Base-by-base conservation (phyloP, 768 basidiomycete species). In the Russula griseocarnosa region DNA sequence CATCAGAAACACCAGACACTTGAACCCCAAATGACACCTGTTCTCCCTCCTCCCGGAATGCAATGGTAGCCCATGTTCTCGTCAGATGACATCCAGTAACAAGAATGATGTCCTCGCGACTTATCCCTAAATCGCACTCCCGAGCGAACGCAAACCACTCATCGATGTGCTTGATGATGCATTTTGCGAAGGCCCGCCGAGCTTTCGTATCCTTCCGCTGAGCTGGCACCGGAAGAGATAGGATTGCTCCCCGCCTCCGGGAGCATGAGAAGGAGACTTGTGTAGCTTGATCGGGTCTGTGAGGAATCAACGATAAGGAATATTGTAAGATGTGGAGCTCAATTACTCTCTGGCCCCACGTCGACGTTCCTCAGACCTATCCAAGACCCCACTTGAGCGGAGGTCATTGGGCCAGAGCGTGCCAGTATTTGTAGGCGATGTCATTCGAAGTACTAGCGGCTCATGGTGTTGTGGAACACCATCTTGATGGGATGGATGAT, bases 21-120 rank as follows among this genome's bases (percentile, higher is more conserved):
- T n/a, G 26, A 20, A 44, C 26, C 5, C 40, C 55, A 44, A 44
- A 56, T 26, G 55, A 20, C 26, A 56, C 2, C 5, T 40, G 26
- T 11, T 44, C 55, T 5, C 42, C 55, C 18, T 18, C n/a, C 14
- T 40, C 38, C 38, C 22, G 55, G 55, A 56, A 56, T 0, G 26
- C 55, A 7, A 56, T 13, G 40, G 18, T 56, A 20, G 55, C 55
- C 55, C 40, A 56, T 7, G 55, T 30, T 44, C 26, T 56, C 2
- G 55, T 20, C 20, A 44, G 55, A 28, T 56, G 40, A 20, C 55
- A 42, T 20, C 55, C 55, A 20, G 55, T 56, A 20, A 56, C 55
- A 20, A 56, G 40, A 42, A 56, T 42, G 18, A 56, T 44, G 11
- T 56, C 55, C 55, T 56, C 55, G 16, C 55, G 55, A 6, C 10